phyloP scores from a whole-genome alignment of 2,329 filamentous ascomycete species.

The Aspergillus felis region DNA sequence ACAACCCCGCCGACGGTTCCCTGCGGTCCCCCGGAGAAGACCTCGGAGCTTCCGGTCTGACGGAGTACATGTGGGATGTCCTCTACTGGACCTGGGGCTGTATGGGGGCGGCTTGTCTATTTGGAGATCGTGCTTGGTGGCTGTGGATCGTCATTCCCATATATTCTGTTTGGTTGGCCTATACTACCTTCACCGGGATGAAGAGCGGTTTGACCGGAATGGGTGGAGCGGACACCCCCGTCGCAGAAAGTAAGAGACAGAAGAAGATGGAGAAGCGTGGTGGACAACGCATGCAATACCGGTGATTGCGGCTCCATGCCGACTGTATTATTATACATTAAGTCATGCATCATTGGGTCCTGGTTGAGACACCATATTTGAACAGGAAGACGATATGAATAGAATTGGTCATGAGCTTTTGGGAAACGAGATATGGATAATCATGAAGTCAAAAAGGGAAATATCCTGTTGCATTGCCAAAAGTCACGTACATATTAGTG shows the following conservation, averaged over 20 bases:
- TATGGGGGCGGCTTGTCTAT: slow-evolving; percentile 65
- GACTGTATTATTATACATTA: slow-evolving; percentile 5
- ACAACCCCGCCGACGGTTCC: slow-evolving; percentile 59
- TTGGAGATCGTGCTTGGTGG: slow-evolving; percentile 79
- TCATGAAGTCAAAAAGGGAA: not conserved
- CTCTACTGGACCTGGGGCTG: slow-evolving; percentile 91
- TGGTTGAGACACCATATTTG: not conserved
- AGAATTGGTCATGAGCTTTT: not conserved
- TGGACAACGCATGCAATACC: slow-evolving; percentile 42
- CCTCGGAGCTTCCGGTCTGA: slow-evolving; percentile 79
- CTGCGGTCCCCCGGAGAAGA: slow-evolving; percentile 80
- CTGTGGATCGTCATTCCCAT: slow-evolving; percentile 51
- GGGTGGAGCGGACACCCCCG: slow-evolving; percentile 26
- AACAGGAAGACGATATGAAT: not conserved
- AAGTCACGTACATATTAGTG: not conserved
- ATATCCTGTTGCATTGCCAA: not conserved
- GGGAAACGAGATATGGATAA: not conserved
- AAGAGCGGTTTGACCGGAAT: slow-evolving; percentile 43
- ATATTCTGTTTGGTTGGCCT: slow-evolving; percentile 46
- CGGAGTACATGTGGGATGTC: slow-evolving; percentile 97
- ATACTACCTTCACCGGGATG: slow-evolving; percentile 46
- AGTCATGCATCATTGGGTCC: not conserved
- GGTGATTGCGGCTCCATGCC: slow-evolving; percentile 23
- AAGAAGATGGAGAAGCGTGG: slow-evolving; percentile 52
- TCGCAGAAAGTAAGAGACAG: slow-evolving; percentile 48